Conservation (phyloP, 2,329 filamentous ascomycete species). For the Aspergillus persii region DNA sequence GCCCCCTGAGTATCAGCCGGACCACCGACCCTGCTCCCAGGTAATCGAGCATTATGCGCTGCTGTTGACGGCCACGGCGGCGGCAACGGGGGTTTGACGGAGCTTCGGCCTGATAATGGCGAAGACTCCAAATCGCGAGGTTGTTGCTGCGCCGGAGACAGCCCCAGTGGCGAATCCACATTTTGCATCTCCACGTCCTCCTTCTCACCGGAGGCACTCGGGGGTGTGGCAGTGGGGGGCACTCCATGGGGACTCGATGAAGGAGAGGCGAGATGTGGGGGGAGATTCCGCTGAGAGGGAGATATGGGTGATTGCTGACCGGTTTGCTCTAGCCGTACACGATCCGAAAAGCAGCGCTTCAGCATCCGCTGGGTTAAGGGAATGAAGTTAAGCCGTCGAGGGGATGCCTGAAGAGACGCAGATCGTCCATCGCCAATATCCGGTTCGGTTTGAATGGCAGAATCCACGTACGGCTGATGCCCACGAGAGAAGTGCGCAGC, state of each 20-base stretch:
- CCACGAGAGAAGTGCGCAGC: conserved; percentile 23
- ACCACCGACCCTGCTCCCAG: conserved; percentile 16
- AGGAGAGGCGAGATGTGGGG: conserved; percentile 11
- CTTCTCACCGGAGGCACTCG: conserved; percentile 12
- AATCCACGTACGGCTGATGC: conserved; percentile 41
- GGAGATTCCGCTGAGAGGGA: conserved; percentile 12
- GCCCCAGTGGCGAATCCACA: conserved; percentile 25
- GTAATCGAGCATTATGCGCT: conserved; percentile 37
- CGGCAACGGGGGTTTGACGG: conserved; percentile 21
- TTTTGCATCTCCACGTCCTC: conserved; percentile 51
- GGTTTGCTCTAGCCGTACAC: conserved; percentile 33
- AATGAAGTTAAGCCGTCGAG: conserved; percentile 32
- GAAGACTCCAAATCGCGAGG: conserved; percentile 13
- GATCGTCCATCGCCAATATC: conserved; percentile 35
- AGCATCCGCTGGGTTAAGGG: conserved; percentile 44
- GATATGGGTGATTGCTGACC: conserved; percentile 19
- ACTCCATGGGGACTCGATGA: conserved; percentile 12
- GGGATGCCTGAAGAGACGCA: conserved; percentile 17
- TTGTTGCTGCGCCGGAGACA: conserved; percentile 16
- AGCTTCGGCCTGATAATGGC: conserved; percentile 15
- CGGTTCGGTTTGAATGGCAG: conserved; percentile 43
- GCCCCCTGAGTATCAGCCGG: conserved; percentile 27
- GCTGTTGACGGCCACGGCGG: conserved; percentile 39
- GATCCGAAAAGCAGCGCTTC: conserved; percentile 42
- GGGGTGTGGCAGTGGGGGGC: conserved; percentile 9